phyloP scores from a whole-genome alignment of 352 stramenopile species.

The Globisporangium spinosum region DNA sequence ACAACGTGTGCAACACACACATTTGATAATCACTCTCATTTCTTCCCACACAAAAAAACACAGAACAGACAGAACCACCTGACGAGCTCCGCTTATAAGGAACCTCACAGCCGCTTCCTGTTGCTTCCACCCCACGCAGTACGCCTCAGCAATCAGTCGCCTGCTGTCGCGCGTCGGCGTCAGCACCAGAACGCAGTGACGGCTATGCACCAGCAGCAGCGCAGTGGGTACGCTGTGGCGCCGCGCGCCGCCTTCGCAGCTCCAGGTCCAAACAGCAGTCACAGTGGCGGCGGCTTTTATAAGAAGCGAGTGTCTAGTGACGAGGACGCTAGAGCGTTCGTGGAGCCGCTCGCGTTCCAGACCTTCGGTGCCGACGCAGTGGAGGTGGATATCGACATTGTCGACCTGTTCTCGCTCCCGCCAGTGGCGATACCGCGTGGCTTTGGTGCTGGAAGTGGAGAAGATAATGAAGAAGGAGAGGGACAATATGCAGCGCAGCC shows the following conservation, averaged over 20 bases:
- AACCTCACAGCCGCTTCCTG: neutral
- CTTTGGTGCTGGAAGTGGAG: neutral
- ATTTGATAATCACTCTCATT: too few species aligned
- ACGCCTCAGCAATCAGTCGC: neutral
- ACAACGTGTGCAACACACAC: too few species aligned
- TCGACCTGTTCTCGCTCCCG: constrained; percentile 6
- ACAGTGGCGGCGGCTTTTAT: neutral
- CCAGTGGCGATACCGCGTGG: too few species aligned
- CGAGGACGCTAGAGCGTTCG: neutral
- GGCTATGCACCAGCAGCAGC: neutral
- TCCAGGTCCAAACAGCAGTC: neutral
- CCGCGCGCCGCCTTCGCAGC: neutral
- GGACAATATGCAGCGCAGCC: neutral
- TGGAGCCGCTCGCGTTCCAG: constrained; percentile 1
- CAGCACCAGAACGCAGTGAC: neutral
- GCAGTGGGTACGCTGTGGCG: neutral
- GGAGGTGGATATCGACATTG: constrained; percentile 1
- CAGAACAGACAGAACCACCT: neutral
- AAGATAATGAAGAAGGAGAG: too few species aligned
- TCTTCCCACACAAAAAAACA: too few species aligned
- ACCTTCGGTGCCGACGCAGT: neutral
- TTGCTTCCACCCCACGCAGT: neutral
- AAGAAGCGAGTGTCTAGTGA: neutral
- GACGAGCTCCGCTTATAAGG: neutral
- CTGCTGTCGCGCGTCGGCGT: too few species aligned